Conservation (phyloP, 2,329 filamentous ascomycete genomes). For the Exophiala sp. region DNA sequence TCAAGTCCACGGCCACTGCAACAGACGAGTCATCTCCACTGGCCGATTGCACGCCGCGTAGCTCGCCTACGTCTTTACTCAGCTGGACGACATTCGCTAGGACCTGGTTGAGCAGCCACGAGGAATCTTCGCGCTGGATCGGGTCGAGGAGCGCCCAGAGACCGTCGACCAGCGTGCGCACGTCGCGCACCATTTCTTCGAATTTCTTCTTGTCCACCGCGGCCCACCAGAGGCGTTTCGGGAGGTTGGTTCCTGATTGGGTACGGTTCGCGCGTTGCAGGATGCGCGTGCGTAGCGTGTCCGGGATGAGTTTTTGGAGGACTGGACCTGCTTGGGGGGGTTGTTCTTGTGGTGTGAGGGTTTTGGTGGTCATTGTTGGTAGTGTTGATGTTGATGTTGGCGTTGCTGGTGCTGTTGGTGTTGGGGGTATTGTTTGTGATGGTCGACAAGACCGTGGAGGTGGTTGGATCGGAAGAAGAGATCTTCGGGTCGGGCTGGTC, state of each 20-base stretch:
- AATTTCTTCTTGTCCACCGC: neutral
- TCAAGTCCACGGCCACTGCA: neutral
- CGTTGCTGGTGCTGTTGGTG: neutral
- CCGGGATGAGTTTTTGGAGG: neutral
- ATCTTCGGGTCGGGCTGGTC: neutral
- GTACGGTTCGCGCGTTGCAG: neutral
- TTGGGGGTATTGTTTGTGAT: too few species aligned
- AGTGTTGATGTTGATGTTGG: neutral
- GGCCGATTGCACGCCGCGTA: neutral
- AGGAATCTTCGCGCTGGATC: neutral
- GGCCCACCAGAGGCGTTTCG: slow-evolving; percentile 1
- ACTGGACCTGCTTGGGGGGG: too few species aligned
- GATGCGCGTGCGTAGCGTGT: neutral
- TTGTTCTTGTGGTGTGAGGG: too few species aligned
- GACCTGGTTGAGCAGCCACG: neutral
- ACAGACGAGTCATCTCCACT: too few species aligned
- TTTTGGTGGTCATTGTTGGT: neutral
- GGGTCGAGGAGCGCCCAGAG: slow-evolving; percentile 2
- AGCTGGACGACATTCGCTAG: neutral
- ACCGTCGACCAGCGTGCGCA: slow-evolving; percentile 1
- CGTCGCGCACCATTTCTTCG: neutral
- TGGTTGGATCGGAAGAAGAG: too few species aligned
- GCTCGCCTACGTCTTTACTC: neutral
- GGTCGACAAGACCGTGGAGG: too few species aligned
- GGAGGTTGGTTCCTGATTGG: neutral